Evolutionary conservation across 2,329 filamentous ascomycete genomes (phyloP), one percentile per base, ranked within the genome.

Genomic region (Scopulariopsis brevicaulis): DNA sequence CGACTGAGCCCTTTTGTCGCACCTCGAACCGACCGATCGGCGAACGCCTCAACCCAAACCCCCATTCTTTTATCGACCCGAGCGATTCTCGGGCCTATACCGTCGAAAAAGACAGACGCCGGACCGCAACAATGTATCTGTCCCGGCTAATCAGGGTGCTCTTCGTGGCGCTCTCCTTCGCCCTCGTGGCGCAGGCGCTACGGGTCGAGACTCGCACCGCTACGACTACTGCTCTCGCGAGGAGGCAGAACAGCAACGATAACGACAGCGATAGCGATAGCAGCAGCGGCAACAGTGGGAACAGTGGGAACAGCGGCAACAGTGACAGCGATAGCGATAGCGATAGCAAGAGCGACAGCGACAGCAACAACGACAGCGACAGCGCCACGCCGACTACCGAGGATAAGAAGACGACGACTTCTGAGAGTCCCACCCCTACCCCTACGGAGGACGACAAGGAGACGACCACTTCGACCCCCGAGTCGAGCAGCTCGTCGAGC

Each of bases 161-260:
- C 59, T 65, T 81, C 61, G 68, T 79, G 63, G 77, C 75, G 51
- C 69, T 82, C 56, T 77, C 77, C 51, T 65, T 78, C 59, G 61
- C 74, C 57, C 71, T 71, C 53, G 69, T 77, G 43, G 74, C 74
- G 52, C 76, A 81, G 63, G 79, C 71, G 56, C 66, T 68, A 32
- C 66, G 65, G 63, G 59, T 68, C 60, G 61, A 71, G 61, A 15
- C n/a, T n/a, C 35, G 62, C 58, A 52, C 32, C 50, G 10, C 53
- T 3, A 15, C 32, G 46, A 53, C 20, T 55, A 57, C 12, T 50
- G 59, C 57, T 55, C 53, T 56, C 56, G 48, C 52, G 56, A 54
- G 50, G 59, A 32, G 59, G 53, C 22, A 56, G 40, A 11, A 51
- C 43, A 40, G 20, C 51, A 15, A 24, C 28, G 55, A 34, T 46